Base-by-base conservation (phyloP, 2,329 filamentous ascomycete genomes). In the Sporothrix sp. region DNA sequence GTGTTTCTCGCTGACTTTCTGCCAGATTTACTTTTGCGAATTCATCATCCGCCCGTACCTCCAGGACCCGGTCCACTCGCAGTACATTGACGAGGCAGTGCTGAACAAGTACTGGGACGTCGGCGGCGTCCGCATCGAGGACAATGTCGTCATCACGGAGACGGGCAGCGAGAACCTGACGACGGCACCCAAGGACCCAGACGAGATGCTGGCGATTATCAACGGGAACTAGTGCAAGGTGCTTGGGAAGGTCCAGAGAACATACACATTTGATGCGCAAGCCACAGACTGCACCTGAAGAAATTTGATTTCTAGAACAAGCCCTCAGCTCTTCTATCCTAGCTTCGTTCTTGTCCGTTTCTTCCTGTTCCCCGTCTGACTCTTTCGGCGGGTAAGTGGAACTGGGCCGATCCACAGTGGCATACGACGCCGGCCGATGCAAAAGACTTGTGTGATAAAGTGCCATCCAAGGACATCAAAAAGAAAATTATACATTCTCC, bases 21-120 rank as follows among this genome's bases (percentile, higher is more conserved):
- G 7, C 7, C 36, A 82, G 79, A 82, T 91, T 56, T 96, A 96
- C 69, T 96, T 96, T 66, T 95, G 87, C 67, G 78, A 80, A 18
- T 95, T 90, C 63, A 94, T 94, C 57, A 86, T 96, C 54, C 78
- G 84, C 39, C 86, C 88, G 0, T 93, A 85, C 62, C 71, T 95
- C 11, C 73, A 81, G 43, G 81, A 89, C 57, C 79, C 84, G 0
- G 76, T 79, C 43, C 81, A 90, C 61, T 75, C 78, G 49, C 81
- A 84, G 61, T 94, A 81, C 62, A 95, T 96, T 60, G 81, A 95
- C 61, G 70, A 72, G 36, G 68, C 73, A 18, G 84, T 90, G 2
- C 66, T 96, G 35, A 75, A 87, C 11, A 78, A 77, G 58, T 96
- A 93, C 67, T 90, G 89, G 82, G 78, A 84, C 48, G 88, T 89